phyloP scores from a whole-genome alignment of 208 protist genomes.

The Blastocrithidia nonstop region DNA sequence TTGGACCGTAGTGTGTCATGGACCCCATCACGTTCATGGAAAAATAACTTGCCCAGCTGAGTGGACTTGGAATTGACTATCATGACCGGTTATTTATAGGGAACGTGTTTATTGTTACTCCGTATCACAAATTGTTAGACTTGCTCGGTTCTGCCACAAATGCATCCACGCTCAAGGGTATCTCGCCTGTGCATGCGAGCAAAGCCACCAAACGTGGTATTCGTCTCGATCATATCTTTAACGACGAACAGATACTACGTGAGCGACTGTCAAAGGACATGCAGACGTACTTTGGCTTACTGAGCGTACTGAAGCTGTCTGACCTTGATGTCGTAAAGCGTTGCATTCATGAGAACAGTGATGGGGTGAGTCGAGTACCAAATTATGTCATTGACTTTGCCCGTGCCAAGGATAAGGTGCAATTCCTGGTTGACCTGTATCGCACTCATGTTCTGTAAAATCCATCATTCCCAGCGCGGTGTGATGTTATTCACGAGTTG shows the following conservation, averaged over 20 bases:
- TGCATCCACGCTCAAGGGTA: constrained; percentile 84
- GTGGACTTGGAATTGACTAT: constrained; percentile 65
- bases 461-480: constrained; percentile 49
- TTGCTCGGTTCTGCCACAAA: constrained; percentile 64
- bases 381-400: constrained; percentile 76
- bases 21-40: constrained; percentile 85
- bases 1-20: constrained; percentile 86
- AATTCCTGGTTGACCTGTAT: constrained; percentile 71
- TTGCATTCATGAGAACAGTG: constrained; percentile 72
- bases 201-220: constrained; percentile 83
- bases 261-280: constrained; percentile 70
- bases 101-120: constrained; percentile 81
- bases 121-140: constrained; percentile 87
- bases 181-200: constrained; percentile 79
- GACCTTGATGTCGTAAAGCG: constrained; percentile 64
- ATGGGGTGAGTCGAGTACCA: constrained; percentile 66
- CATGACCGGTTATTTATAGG: constrained; percentile 69
- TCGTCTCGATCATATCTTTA: constrained; percentile 85
- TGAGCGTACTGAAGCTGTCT: constrained; percentile 47
- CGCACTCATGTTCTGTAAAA: constrained; percentile 53
- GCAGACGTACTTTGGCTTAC: constrained; percentile 69
- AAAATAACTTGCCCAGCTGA: constrained; percentile 72
- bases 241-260: constrained; percentile 47
- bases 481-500: constrained; percentile 76
- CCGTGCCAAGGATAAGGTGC: constrained; percentile 59